Conservation (phyloP, 805 yeast species). For the Nakazawaea ernobii region DNA sequence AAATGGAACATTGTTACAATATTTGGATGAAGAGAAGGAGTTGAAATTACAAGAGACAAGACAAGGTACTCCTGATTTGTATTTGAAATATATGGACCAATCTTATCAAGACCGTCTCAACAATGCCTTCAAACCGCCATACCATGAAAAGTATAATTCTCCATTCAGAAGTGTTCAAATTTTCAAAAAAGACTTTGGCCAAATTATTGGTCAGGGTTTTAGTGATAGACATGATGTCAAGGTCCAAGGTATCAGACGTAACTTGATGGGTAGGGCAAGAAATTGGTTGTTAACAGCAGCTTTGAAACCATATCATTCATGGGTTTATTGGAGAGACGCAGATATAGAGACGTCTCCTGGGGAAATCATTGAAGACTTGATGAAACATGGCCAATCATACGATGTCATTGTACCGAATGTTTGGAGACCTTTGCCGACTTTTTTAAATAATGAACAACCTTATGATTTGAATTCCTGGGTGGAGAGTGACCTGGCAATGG, state of each 20-base stretch:
- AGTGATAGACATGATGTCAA: slow-evolving; percentile 80
- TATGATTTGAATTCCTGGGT: slow-evolving; percentile 97
- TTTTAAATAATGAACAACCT: slow-evolving; percentile 86
- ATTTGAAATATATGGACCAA: slow-evolving; percentile 62
- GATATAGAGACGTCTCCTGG: slow-evolving; percentile 83
- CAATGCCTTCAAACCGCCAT: slow-evolving; percentile 60
- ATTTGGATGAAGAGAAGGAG: slow-evolving; percentile 38
- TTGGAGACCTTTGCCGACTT: slow-evolving; percentile 95
- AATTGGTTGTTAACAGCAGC: slow-evolving; percentile 77
- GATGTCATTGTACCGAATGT: slow-evolving; percentile 85
- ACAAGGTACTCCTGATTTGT: slow-evolving; percentile 55
- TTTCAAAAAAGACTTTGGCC: slow-evolving; percentile 79
- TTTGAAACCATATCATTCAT: slow-evolving; percentile 75
- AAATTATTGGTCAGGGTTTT: slow-evolving; percentile 79
- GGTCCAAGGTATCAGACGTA: slow-evolving; percentile 79
- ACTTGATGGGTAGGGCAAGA: slow-evolving; percentile 82
- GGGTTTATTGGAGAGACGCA: slow-evolving; percentile 91
- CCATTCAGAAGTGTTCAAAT: slow-evolving; percentile 80
- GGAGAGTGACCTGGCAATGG: slow-evolving; percentile 73
- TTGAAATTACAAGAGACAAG: slow-evolving; percentile 28
- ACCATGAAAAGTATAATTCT: slow-evolving; percentile 51
- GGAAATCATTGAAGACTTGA: slow-evolving; percentile 64
- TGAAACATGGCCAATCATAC: slow-evolving; percentile 50
- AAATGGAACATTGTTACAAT: slow-evolving; percentile 54
- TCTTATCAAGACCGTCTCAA: slow-evolving; percentile 51